Conservation (phyloP, 441 rosid genomes). For the Cnidoscolus chayamansa region DNA sequence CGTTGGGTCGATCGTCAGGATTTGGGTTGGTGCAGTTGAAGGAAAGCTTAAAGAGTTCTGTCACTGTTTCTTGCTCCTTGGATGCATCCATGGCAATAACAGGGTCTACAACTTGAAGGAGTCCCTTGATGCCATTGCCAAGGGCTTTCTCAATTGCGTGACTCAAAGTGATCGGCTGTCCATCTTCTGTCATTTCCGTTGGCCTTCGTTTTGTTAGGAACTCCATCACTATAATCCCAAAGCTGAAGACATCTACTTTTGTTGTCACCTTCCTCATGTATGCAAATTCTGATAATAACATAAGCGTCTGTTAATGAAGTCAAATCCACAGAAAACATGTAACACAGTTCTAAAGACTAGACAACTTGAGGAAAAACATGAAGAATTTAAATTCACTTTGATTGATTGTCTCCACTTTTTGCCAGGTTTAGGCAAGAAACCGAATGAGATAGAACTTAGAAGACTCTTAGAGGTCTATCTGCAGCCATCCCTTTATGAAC, state of each 20-base stretch:
- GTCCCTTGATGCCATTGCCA: constrained; percentile 36
- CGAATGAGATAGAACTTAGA: too few relatives aligned
- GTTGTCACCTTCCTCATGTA: constrained; percentile 75
- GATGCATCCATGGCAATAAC: constrained; percentile 24
- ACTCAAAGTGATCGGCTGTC: constrained; percentile 44
- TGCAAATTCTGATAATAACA: constrained; percentile 56
- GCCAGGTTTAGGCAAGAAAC: too few relatives aligned
- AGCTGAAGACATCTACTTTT: constrained; percentile 84
- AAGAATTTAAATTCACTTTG: too few relatives aligned
- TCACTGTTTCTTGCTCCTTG: constrained; percentile 34
- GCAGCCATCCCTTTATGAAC: too few relatives aligned
- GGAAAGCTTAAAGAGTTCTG: constrained; percentile 50
- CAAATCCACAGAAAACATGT: not conserved
- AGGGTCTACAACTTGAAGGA: constrained; percentile 58
- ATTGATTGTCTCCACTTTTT: too few relatives aligned
- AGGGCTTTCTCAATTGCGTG: constrained; percentile 53
- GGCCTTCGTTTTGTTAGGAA: constrained; percentile 65
- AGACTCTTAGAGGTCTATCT: too few relatives aligned
- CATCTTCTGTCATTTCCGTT: constrained; percentile 52
- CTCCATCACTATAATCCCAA: constrained; percentile 70
- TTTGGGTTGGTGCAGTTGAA: constrained; percentile 53
- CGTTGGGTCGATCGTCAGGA: constrained; percentile 60
- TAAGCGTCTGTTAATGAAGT: not conserved
- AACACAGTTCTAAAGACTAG: not conserved
- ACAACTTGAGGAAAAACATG: not conserved